Conservation (phyloP, 2,329 filamentous ascomycete species). For the Plenodomus tracheiphilus region DNA sequence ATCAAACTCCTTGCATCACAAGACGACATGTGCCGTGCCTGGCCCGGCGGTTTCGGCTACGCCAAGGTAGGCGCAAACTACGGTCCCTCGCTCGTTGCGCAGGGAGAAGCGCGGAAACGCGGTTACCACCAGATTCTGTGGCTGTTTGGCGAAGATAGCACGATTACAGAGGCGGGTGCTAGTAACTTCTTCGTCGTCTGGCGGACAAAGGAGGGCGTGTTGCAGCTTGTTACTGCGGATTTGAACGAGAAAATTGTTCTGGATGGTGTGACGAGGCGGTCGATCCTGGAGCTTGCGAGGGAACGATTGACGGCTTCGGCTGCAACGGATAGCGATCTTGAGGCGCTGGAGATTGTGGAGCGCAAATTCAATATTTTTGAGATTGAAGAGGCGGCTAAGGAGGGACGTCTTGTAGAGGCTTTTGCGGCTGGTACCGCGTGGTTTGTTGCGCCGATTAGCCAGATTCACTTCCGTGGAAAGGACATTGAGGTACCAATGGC, state of each 20-base stretch:
- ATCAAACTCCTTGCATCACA: conserved; percentile 76
- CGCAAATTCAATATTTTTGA: conserved; percentile 81
- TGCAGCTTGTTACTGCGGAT: conserved; percentile 80
- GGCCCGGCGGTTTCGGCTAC: conserved; percentile 90
- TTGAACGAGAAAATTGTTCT: conserved; percentile 82
- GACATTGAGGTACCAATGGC: conserved; percentile 49
- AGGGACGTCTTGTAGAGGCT: conserved; percentile 79
- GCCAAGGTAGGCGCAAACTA: conserved; percentile 95
- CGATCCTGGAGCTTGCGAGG: conserved; percentile 72
- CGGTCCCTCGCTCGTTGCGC: conserved; percentile 78
- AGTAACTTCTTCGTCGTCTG: conserved; percentile 91
- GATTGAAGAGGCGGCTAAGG: conserved; percentile 69
- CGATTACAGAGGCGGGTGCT: conserved; percentile 88
- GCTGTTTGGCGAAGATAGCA: conserved; percentile 77
- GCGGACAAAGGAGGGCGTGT: conserved; percentile 65
- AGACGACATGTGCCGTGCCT: conserved; percentile 84
- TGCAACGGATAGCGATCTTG: conserved; percentile 30
- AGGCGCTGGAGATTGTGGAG: conserved; percentile 72
- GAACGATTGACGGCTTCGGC: conserved; percentile 57
- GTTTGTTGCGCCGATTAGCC: conserved; percentile 52
- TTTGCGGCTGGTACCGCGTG: conserved; percentile 85
- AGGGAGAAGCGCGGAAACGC: conserved; percentile 69
- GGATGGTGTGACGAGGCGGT: conserved; percentile 83
- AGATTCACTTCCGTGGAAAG: conserved; percentile 51
- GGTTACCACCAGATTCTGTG: conserved; percentile 93